Base-by-base conservation (phyloP, 257 asterid species). In the Solanum appendiculatum region DNA sequence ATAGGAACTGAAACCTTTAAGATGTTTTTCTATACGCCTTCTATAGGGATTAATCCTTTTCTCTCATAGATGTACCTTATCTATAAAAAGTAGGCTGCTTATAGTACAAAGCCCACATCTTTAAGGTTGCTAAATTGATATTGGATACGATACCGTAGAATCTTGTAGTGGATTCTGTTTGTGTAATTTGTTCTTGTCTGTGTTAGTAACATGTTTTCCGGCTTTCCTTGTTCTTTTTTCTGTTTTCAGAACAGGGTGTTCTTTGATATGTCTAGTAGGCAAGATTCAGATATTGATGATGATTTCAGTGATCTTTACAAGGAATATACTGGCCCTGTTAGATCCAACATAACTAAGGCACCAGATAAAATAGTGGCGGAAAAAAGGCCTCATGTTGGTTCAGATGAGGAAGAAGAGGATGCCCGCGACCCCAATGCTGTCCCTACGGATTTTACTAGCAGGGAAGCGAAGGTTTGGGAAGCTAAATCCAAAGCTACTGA, bases 381-480 rank as follows among this genome's bases (percentile, higher is more conserved):
- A 89, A 96, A 95, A 92, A 93, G 97, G 92, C 91, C 98, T 6
- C 93, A 69, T 90, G 92, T 90, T 33, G 97, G 94, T 73, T 94
- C 97, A 13, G 99, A 97, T 74, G 99, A 96, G 90, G 99, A 97
- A 87, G 96, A 93, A 85, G 96, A 92, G 86, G 97, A 93, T 86
- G 70, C 90, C 51, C 95, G 90, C 66, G 99, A 97, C 84, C 99
- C 98, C 40, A 94, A 97, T 94, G 99, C 99, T 83, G 98, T 97
- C 60, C 99, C 99, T 9, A 97, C 99, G 20, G 99, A 97, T 94
- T 97, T 97, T 90, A 97, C 99, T 83, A 97, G 99, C 91, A 93
- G 99, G 83, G 99, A 97, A 91, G 99, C 99, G 86, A 97, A 96
- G 92, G 96, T 97, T 73, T 97, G 99, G 99, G 99, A 95, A 89